Evolutionary conservation across 768 basidiomycete species (phyloP), one percentile per base, ranked within the genome.

Genomic region (Tricholoma bakamatsutake): DNA sequence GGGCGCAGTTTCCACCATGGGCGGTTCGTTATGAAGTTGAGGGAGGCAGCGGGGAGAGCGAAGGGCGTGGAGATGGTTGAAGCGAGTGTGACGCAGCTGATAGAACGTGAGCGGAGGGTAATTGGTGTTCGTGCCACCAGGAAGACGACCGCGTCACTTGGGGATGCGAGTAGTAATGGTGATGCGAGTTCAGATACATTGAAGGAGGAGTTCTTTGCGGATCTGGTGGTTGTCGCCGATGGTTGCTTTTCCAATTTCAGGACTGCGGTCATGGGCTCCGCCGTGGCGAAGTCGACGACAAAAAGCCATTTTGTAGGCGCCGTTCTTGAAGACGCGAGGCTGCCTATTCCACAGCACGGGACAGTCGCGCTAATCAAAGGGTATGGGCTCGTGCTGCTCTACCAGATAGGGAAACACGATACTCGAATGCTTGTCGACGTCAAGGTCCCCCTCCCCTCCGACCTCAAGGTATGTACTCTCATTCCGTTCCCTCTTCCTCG

Each of bases 201-300:
- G n/a, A n/a, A n/a, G n/a, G n/a, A n/a, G n/a, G n/a, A n/a, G n/a
- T n/a, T n/a, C n/a, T n/a, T n/a, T n/a, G n/a, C n/a, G n/a, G n/a
- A 88, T 59, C 69, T 99, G 51, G 89, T 92, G 46, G 73, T 98
- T 66, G 73, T 98, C 56, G 93, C 95, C 4, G 96, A 99, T 67
- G 96, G 96, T 0, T 96, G 93, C 69, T 91, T 91, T 72, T 95
- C 91, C 5, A 97, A 95, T 65, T 95, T 99, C 76, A 80, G 96
- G 48, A 76, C 70, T 10, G 57, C 74, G 1, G 82, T 93, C n/a
- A 79, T 86, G 77, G 81, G 81, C 53, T 62, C 67, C 43, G 66
- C 75, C 15, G 71, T 73, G 9, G n/a, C n/a, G n/a, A n/a, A n/a
- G n/a, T n/a, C 85, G 1, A 66, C 71, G 4, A 83, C 84, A 18